Conservation (phyloP, 1,139 yeast genomes). For the Taiozyma sp. region DNA sequence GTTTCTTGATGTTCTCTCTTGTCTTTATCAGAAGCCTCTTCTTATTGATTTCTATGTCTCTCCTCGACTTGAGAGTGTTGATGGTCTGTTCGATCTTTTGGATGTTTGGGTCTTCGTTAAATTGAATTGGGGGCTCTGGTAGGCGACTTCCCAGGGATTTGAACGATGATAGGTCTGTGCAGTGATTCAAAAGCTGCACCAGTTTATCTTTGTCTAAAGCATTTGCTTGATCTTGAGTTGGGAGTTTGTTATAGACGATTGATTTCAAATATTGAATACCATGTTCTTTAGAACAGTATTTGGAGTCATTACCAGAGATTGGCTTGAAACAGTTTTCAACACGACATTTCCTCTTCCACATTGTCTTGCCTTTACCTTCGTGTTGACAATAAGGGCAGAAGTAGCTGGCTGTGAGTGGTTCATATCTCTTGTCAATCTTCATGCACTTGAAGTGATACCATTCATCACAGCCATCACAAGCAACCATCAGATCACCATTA, state of each 20-base stretch:
- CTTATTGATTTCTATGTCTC: slow-evolving; percentile 8
- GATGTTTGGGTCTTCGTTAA: slow-evolving; percentile 24
- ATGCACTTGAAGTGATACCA: slow-evolving; percentile 91
- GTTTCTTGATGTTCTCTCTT: slow-evolving; percentile 25
- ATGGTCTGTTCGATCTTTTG: slow-evolving; percentile 15
- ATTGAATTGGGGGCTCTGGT: slow-evolving; percentile 34
- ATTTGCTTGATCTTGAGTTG: slow-evolving; percentile 11
- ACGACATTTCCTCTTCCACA: slow-evolving; percentile 79
- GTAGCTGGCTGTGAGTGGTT: slow-evolving; percentile 57
- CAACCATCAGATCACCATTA: slow-evolving; percentile 80
- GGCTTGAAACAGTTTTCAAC: slow-evolving; percentile 56
- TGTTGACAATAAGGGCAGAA: slow-evolving; percentile 74
- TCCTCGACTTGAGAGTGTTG: slow-evolving; percentile 14
- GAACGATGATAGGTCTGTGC: slow-evolving; percentile 29
- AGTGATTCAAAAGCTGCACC: slow-evolving; percentile 20
- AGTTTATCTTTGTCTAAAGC: slow-evolving; percentile 20
- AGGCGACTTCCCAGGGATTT: slow-evolving; percentile 30
- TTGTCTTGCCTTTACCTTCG: slow-evolving; percentile 41
- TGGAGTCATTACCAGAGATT: slow-evolving; percentile 42
- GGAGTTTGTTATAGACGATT: slow-evolving; percentile 16
- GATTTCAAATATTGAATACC: slow-evolving; percentile 52
- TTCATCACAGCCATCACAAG: slow-evolving; percentile 92
- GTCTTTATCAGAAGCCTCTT: slow-evolving; percentile 18
- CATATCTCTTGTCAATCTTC: slow-evolving; percentile 48
- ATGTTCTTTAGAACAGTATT: slow-evolving; percentile 75